phyloP scores from a whole-genome alignment of 768 basidiomycete species.

The Tricholomella constricta region DNA sequence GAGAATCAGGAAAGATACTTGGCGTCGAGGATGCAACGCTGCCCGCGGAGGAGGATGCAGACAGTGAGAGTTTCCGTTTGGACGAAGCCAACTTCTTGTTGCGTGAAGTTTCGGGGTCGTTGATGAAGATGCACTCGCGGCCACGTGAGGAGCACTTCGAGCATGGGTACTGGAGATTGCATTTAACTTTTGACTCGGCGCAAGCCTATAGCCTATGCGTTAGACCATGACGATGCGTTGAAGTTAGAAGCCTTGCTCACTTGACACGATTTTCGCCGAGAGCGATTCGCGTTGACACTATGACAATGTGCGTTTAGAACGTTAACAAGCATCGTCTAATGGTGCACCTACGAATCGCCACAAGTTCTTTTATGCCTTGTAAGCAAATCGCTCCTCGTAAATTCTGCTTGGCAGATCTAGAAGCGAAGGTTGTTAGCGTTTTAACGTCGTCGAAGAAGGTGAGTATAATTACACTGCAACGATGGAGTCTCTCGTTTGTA shows the following conservation, averaged over 20 bases:
- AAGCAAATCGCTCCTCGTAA: constrained; percentile 73
- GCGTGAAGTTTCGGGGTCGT: constrained; percentile 45
- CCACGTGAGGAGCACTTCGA: constrained; percentile 64
- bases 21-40: constrained; percentile 25
- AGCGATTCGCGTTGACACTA: constrained; percentile 51
- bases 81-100: constrained; percentile 38
- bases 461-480: constrained; percentile 53
- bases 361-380: constrained; percentile 74
- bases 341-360: constrained; percentile 59
- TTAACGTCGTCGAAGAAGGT: not conserved
- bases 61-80: constrained; percentile 24
- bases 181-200: constrained; percentile 77
- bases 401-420: constrained; percentile 68
- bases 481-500: constrained; percentile 65
- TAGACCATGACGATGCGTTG: not conserved
- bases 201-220: constrained; percentile 44
- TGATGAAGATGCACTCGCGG: constrained; percentile 64
- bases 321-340: constrained; percentile 13
- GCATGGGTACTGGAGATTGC: constrained; percentile 68
- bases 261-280: constrained; percentile 68
- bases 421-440: constrained; percentile 15
- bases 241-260: constrained; percentile 23
- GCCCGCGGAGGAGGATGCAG: constrained; percentile 33
- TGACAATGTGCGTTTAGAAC: constrained; percentile 3
- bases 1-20: constrained; percentile 12